Conservation (phyloP, 495 filamentous ascomycete species). For the Patellaria atrata region DNA sequence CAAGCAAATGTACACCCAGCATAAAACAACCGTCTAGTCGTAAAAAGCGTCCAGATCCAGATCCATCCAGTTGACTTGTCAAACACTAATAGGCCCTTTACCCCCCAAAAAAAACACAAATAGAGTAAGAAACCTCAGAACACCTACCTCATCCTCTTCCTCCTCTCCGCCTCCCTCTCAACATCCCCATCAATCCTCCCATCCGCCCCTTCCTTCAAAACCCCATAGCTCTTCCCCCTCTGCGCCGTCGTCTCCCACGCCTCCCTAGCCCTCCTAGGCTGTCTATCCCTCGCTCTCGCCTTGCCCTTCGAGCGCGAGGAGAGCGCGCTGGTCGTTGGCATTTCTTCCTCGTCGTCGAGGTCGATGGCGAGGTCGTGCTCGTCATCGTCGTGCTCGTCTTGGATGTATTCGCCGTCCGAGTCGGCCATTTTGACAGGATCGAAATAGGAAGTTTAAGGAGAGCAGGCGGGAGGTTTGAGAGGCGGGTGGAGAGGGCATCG, state of each 20-base stretch:
- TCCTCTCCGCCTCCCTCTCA: slow-evolving; percentile 51
- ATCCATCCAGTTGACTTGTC: too few species aligned
- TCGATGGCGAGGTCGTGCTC: slow-evolving; percentile 38
- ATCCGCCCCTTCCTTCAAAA: slow-evolving; percentile 61
- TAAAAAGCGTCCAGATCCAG: too few species aligned
- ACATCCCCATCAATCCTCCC: slow-evolving; percentile 58
- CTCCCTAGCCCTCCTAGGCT: slow-evolving; percentile 25
- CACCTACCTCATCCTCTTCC: slow-evolving; percentile 58
- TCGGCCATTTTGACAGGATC: slow-evolving; percentile 42
- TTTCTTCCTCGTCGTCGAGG: slow-evolving; percentile 19
- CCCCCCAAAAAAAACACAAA: neutral
- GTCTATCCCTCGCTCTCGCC: slow-evolving; percentile 7
- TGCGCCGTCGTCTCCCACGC: slow-evolving; percentile 31
- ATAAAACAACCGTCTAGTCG: too few species aligned
- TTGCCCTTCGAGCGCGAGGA: slow-evolving; percentile 9
- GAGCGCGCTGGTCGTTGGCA: too few species aligned
- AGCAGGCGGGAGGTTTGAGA: slow-evolving; percentile 1
- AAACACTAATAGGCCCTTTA: too few species aligned
- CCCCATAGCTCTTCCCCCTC: slow-evolving; percentile 39
- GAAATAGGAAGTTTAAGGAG: neutral
- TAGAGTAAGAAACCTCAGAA: neutral
- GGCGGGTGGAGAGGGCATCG: neutral
- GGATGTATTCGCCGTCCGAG: slow-evolving; percentile 75
- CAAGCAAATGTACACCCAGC: too few species aligned
- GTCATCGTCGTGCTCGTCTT: slow-evolving; percentile 65